Evolutionary conservation across 2,329 filamentous ascomycete genomes (phyloP).

Genomic region (Aspergillus ochraceoroseus): DNA sequence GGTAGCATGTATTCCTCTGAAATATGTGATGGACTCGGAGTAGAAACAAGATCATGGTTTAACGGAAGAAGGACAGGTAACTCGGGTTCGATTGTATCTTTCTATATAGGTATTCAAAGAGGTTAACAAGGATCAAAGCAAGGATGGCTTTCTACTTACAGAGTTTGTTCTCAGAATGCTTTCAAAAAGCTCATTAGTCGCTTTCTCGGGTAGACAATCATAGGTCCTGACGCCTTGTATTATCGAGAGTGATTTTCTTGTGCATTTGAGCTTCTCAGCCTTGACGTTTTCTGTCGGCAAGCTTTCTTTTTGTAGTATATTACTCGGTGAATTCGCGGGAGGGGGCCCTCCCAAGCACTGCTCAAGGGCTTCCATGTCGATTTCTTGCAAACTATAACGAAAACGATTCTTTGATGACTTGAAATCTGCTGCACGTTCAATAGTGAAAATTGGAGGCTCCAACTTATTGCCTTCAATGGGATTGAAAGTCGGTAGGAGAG

Average conservation of each 20-base stretch:
- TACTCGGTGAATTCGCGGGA: neutral
- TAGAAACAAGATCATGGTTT: neutral
- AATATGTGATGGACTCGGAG: conserved; percentile 3
- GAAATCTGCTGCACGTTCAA: conserved; percentile 44
- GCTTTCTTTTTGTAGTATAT: neutral
- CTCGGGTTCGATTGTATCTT: neutral
- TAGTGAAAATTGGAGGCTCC: conserved; percentile 46
- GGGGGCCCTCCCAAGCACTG: too few species aligned
- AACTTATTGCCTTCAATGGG: conserved; percentile 35
- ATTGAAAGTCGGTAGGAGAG: conserved; percentile 21
- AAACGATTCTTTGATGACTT: conserved; percentile 34
- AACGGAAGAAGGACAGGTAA: conserved; percentile 9
- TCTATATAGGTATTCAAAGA: neutral
- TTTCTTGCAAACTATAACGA: neutral
- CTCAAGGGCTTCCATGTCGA: neutral
- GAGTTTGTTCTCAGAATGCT: neutral
- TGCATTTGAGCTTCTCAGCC: conserved; percentile 27
- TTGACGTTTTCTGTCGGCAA: conserved; percentile 2
- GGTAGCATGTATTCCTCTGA: conserved; percentile 14
- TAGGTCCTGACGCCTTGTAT: conserved; percentile 30
- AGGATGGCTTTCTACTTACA: too few species aligned
- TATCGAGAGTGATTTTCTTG: conserved; percentile 20
- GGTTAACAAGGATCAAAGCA: neutral
- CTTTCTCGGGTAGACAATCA: conserved; percentile 24
- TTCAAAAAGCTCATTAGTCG: conserved; percentile 21